Evolutionary conservation across 768 basidiomycete species (phyloP).

Genomic region (Royoungia palumana): DNA sequence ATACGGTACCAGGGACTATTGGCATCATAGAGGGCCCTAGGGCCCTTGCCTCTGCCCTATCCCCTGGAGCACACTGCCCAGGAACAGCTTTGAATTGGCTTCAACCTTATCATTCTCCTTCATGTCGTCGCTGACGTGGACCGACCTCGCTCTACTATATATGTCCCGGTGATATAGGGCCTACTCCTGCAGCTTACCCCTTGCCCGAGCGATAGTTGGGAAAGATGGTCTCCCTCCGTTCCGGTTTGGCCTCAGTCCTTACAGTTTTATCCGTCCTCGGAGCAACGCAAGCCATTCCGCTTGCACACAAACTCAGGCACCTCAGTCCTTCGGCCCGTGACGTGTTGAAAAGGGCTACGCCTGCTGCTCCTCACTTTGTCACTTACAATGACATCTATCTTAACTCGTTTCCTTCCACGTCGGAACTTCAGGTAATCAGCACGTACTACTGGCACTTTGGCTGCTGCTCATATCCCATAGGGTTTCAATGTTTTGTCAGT

Average conservation of each 20-base stretch:
- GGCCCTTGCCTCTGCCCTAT: not conserved
- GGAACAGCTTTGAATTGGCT: not conserved
- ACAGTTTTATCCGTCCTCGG: constrained; percentile 12
- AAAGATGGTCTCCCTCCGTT: constrained; percentile 18
- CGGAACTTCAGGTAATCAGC: constrained; percentile 39
- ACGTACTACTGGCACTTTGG: not conserved
- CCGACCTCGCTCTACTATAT: constrained; percentile 10
- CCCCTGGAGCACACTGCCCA: not conserved
- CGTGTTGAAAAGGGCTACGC: constrained; percentile 17
- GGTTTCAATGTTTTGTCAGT: constrained; percentile 37
- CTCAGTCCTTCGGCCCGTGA: constrained; percentile 25
- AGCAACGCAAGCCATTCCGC: constrained; percentile 13
- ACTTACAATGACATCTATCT: constrained; percentile 42
- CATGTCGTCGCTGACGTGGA: not conserved
- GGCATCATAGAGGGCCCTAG: not conserved
- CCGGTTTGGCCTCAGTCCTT: not conserved
- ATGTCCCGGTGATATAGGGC: constrained; percentile 6
- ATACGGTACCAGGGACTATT: not conserved
- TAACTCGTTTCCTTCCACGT: constrained; percentile 42
- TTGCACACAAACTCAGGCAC: constrained; percentile 17
- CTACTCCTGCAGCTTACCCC: constrained; percentile 1
- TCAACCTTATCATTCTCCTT: not conserved
- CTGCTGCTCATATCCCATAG: constrained; percentile 7
- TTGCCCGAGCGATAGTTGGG: not conserved
- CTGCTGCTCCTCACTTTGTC: constrained; percentile 49